Base-by-base conservation (phyloP, 768 basidiomycete species). In the Podaxis sp. region DNA sequence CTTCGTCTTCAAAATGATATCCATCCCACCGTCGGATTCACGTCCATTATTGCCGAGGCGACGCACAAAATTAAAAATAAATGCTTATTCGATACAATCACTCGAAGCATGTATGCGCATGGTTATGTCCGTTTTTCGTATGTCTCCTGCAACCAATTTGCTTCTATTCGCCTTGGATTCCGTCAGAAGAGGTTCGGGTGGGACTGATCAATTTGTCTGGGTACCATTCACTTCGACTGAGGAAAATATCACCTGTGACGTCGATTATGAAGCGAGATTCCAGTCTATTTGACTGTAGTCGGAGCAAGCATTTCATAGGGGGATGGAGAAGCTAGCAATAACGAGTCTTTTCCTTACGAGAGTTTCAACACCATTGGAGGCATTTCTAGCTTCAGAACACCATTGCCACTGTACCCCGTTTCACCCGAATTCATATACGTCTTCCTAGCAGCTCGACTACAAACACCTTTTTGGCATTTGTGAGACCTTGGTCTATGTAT, bases 31-130 rank as follows among this genome's bases (percentile, higher is more conserved):
- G 41, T 56, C 55, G 55, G 55, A 56, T 27, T 56, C n/a, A 8
- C 17, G 55, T 25, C 41, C 55, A 25, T 43, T 46, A 56, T 56
- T 56, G 55, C 55, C 55, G 55, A 56, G 40, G 55, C 41, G 24
- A 24, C 22, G 6, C 17, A 25, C 24, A 15, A 12, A 41, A 17
- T 38, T 55, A 43, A 27, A 43, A 56, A 41, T 43, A 17, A 56
- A 56, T 43, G 25, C 19, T 41, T 11, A 43, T 41, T 38, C 22
- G 38, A 55, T 41, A 17, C 38, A 38, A 46, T 27, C 55, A 27
- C 40, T 56, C 49, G 49, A 25, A 25, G 38, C n/a, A 4, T 40
- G 55, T 22, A 43, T 6, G 24, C 55, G 41, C 38, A 27, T 40
- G 55, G 55, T 41, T 36, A 50, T 50, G 49, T 27, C 49, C 49